Base-by-base conservation (phyloP, 1,284 basidiomycete species). In the Trametes pubescens region DNA sequence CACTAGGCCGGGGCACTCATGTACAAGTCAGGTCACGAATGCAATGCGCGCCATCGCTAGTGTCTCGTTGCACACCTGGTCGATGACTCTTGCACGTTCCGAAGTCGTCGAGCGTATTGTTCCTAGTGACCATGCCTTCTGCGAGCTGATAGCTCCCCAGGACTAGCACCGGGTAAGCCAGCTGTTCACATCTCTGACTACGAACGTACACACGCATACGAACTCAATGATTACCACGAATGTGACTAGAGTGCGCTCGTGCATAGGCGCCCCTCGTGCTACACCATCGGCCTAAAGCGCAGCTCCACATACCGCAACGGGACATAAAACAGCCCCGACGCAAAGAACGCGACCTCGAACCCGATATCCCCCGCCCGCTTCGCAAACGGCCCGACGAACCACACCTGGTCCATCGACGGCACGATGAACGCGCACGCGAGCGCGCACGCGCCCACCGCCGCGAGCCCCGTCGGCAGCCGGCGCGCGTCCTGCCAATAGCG, bases 311-410 rank as follows among this genome's bases (percentile, higher is more conserved):
- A 70, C 65, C 91, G 79, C 51, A 92, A 80, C 6, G 85, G 84
- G 4, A 87, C 26, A 73, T 92, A 92, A 29, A 86, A 73, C 18
- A 90, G n/a, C 10, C 74, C 81, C 6, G 84, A 82, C 10, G 84
- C 68, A 0, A 75, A 80, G 66, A 92, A 87, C 14, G 88, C 89
- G 24, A 91, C 75, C 75, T 92, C 89, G 65, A 93, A 90, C n/a
- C 90, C 91, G 64, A 93, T 86, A 74, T 93, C 91, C 0, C 91
- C 91, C 18, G 90, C 82, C 16, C 61, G 80, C 63, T 78, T 71
- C 18, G 86, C 91, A 48, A 93, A 86, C 2, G 91, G 91, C 1
- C 91, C 91, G 0, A 81, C 77, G 70, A 85, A 93, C 91, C 90
- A 93, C 8, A 83, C 84, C 73, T 93, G 90, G 61, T 84, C 76